Percentiles rank a stretch among this genome's conserved stretches.
Conservation (phyloP, 73 alveolate species). For the Blepharisma stoltei region DNA sequence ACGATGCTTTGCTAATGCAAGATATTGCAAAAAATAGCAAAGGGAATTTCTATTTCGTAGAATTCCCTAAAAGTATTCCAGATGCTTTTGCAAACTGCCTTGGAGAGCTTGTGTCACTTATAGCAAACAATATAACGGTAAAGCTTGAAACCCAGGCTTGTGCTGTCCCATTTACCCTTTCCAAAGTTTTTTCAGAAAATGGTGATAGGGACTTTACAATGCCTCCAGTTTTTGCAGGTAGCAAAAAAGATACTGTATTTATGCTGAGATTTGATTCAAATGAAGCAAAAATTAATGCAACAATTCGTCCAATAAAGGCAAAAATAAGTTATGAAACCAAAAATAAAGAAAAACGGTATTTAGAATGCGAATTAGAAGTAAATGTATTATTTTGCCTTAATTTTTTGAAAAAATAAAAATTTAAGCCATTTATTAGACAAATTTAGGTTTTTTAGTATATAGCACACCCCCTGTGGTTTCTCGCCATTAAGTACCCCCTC, state of each 20-base stretch:
- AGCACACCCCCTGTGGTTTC: too few species aligned
- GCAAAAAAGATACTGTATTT: conserved; percentile 1
- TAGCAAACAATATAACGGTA: neutral
- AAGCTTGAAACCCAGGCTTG: conserved; percentile 2
- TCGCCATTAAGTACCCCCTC: too few species aligned
- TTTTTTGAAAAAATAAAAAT: too few species aligned
- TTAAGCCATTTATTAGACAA: too few species aligned
- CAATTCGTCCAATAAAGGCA: neutral
- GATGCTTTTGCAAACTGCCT: conserved; percentile 27
- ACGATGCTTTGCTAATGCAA: conserved; percentile 25
- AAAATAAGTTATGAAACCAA: neutral
- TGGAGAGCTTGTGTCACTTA: neutral
- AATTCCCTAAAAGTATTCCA: conserved; percentile 31
- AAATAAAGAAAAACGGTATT: too few species aligned
- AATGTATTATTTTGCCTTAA: too few species aligned
- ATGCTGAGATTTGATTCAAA: neutral
- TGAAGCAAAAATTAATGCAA: neutral
- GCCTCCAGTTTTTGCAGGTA: neutral
- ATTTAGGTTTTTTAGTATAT: too few species aligned
- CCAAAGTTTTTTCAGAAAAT: conserved; percentile 4
- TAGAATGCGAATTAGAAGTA: too few species aligned
- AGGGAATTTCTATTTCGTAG: conserved; percentile 23
- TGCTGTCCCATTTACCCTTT: conserved; percentile 10
- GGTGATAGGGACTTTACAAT: neutral
- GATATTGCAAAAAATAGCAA: conserved; percentile 33